A percentile compares a stretch with the other conserved stretches of the same genome.
These are phyloP conservation scores for Coccomyxa subellipsoidea DNA, from an alignment of 163 green algal species.

Conservation along the genomic window DNA sequence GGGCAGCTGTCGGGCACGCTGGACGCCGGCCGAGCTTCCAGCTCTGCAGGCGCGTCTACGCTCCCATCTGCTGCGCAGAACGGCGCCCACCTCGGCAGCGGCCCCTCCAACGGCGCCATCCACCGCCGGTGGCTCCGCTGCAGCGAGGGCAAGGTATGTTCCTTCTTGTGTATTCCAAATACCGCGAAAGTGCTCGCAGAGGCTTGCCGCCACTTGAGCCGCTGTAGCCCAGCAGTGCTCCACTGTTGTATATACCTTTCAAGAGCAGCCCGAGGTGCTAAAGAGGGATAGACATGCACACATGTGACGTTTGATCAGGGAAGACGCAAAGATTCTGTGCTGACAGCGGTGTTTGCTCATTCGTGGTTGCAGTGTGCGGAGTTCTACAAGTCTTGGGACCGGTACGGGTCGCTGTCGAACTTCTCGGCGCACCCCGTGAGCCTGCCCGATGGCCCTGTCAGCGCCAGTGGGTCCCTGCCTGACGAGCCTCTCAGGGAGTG, in stretches of 20 bases:
- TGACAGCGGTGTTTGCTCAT: too few species aligned
- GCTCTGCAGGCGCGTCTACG: background rate
- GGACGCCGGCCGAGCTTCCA: background rate
- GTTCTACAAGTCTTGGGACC: constrained; percentile 96
- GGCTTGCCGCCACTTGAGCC: too few species aligned
- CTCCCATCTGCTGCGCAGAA: background rate
- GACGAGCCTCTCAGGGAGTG: constrained; percentile 36
- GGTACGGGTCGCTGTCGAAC: constrained; percentile 85
- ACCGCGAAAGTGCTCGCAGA: too few species aligned
- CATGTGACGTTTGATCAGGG: too few species aligned
- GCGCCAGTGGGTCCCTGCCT: background rate
- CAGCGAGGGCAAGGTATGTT: background rate
- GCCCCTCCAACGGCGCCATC: background rate
- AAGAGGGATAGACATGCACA: too few species aligned
- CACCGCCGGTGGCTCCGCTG: background rate
- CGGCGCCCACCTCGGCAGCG: too few species aligned
- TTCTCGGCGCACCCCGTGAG: constrained; percentile 87
- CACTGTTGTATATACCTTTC: too few species aligned
- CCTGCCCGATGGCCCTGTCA: constrained; percentile 50
- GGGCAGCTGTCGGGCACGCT: background rate
- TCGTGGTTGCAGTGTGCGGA: constrained; percentile 51
- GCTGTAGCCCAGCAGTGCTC: too few species aligned
- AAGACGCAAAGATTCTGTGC: too few species aligned
- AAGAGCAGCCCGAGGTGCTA: too few species aligned
- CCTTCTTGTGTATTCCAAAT: too few species aligned